Base-by-base conservation (phyloP, 805 yeast species). In the Candida dendrica region DNA sequence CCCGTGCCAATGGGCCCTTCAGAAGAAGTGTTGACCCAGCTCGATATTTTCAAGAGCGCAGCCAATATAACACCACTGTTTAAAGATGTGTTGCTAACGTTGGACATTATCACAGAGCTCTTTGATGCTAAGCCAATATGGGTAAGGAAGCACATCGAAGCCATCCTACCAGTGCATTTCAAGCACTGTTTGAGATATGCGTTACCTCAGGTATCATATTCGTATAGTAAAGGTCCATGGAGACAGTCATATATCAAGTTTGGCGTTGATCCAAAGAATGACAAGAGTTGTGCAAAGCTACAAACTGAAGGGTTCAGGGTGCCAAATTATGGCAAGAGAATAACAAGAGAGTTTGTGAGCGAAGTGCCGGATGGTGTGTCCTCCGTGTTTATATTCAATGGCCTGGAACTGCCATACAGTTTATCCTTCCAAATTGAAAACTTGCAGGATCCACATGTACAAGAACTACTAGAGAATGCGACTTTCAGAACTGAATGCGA, bases 171-270 rank as follows among this genome's bases (percentile, higher is more conserved):
- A 0, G 55, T 59, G 18, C 46, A 68, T 52, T 42, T 65, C 60
- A 48, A 64, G 60, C 51, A 59, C 60, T 54, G 77, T 55, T 48
- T 91, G 36, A 80, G 84, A 51, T 80, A 75, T 47, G 95, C 96
- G 0, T 60, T 93, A 39, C 95, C 98, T 0, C 82, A 85, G 58
- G 84, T 88, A 0, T 74, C 96, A 0, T 93, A 79, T 58, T 74
- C 87, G 34, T 84, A 80, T 58, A 78, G 84, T 31, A 84, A 84
- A 54, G 98, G 98, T 0, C 98, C 98, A 0, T 93, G 96, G 95
- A 73, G 98, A 52, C 88, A 87, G 45, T 77, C 93, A 10, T 88
- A 83, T 58, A 79, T 89, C 36, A 74, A 68, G 49, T 78, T 80
- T 50, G 97, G 96, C 1, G 69, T 80, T 33, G 86, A 91, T 61